Evolutionary conservation across 2,329 filamentous ascomycete species (phyloP).

Genomic region (Phoma sp.): DNA sequence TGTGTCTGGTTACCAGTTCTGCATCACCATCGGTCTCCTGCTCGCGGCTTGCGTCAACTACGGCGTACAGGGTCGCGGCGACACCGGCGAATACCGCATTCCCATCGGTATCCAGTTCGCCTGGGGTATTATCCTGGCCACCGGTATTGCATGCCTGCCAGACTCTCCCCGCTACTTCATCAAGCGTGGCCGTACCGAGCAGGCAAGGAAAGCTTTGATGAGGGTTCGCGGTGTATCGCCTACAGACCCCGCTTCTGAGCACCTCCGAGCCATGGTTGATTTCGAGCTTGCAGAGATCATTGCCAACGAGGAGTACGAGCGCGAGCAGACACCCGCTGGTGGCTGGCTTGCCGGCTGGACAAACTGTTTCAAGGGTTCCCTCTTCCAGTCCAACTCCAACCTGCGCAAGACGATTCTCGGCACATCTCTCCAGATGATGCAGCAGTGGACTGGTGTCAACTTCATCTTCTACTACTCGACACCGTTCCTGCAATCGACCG

Average conservation of each 20-base stretch:
- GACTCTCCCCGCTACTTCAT: conserved; percentile 36
- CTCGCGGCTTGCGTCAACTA: conserved; percentile 70
- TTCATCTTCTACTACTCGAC: conserved; percentile 48
- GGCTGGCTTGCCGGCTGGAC: conserved; percentile 45
- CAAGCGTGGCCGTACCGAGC: conserved; percentile 64
- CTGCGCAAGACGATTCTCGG: conserved; percentile 48
- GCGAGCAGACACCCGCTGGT: conserved; percentile 63
- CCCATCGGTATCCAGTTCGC: conserved; percentile 74
- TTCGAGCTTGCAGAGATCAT: conserved; percentile 64
- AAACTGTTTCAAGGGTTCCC: conserved; percentile 18
- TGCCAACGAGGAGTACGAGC: conserved; percentile 75
- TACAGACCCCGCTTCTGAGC: conserved; percentile 7
- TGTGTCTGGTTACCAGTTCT: conserved; percentile 70
- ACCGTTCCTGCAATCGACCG: conserved; percentile 28
- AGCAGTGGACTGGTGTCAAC: conserved; percentile 66
- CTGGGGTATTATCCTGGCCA: conserved; percentile 70
- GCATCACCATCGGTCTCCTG: conserved; percentile 71
- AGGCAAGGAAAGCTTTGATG: conserved; percentile 66
- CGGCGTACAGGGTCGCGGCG: conserved; percentile 59
- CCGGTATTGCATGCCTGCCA: conserved; percentile 43
- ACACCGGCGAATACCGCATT: conserved; percentile 71
- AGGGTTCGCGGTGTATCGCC: conserved; percentile 59
- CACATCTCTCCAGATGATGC: conserved; percentile 70
- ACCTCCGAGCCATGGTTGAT: conserved; percentile 43
- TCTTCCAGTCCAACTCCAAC: conserved; percentile 40